A percentile compares a stretch with the other conserved stretches of the same genome.
Evolutionary conservation across 2,329 filamentous ascomycete genomes (phyloP).

Genomic region (Nemania sp.): DNA sequence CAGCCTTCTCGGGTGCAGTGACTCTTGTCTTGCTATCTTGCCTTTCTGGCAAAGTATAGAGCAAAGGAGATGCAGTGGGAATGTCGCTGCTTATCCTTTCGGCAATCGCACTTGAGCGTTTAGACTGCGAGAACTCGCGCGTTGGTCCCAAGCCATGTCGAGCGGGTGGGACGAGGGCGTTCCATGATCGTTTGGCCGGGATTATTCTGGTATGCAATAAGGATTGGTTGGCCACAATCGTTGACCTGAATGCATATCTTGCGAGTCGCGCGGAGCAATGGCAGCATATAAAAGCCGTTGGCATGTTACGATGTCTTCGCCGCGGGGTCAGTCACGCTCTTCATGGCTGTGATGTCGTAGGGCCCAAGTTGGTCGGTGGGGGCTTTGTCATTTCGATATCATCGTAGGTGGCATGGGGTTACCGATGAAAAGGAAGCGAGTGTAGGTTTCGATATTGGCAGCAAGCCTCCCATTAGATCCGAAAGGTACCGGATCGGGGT

Average conservation of each 20-base stretch:
- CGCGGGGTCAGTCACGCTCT: constrained; percentile 5
- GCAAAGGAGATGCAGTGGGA: not conserved
- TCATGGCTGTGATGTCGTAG: constrained; percentile 15
- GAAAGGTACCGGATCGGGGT: not conserved
- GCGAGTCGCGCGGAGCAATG: constrained; percentile 37
- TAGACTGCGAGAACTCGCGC: not conserved
- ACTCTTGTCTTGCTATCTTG: not conserved
- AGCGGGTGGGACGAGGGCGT: not conserved
- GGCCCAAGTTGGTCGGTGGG: too few relatives aligned
- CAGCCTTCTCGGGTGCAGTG: too few relatives aligned
- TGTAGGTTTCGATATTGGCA: not conserved
- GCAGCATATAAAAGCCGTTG: constrained; percentile 38
- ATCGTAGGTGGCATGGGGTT: not conserved
- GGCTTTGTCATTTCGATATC: not conserved
- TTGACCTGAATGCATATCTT: constrained; percentile 1
- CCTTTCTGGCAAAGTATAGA: not conserved
- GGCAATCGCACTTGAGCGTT: not conserved
- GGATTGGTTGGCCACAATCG: not conserved
- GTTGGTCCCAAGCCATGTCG: not conserved
- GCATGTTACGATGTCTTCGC: constrained; percentile 32
- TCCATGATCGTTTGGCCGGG: constrained; percentile 6
- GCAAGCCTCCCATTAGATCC: not conserved
- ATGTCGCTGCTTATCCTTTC: not conserved
- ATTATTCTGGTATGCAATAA: constrained; percentile 12
- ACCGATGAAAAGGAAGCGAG: too few relatives aligned